Conservation (phyloP, 2,329 filamentous ascomycete species). For the Falciphora oryzae region DNA sequence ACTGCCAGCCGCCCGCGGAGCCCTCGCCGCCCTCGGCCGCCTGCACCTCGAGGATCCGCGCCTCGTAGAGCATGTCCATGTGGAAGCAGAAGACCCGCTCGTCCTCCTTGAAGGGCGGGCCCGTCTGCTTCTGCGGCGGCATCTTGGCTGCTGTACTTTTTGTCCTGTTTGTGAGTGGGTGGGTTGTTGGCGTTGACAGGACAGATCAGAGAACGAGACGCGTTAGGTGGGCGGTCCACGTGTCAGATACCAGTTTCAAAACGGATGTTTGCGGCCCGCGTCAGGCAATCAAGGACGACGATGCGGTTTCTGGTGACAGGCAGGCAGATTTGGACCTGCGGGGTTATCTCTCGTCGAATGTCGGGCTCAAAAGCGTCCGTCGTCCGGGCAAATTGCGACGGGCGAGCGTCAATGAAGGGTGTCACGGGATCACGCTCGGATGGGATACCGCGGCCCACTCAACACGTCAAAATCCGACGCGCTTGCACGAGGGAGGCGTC, state of each 20-base stretch:
- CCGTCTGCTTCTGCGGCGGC: slow-evolving; percentile 34
- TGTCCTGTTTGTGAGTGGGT: neutral
- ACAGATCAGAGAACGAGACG: neutral
- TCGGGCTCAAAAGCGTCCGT: neutral
- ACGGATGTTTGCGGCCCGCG: neutral
- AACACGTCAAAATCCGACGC: neutral
- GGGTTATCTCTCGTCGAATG: neutral
- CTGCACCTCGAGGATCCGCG: slow-evolving; percentile 81
- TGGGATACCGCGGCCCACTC: neutral
- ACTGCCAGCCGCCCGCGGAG: slow-evolving; percentile 56
- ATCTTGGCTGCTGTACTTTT: slow-evolving; percentile 3
- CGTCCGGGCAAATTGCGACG: neutral
- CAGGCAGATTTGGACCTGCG: neutral
- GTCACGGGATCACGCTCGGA: slow-evolving; percentile 20
- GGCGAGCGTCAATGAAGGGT: slow-evolving; percentile 7
- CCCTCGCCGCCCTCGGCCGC: slow-evolving; percentile 58
- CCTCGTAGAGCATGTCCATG: slow-evolving; percentile 94
- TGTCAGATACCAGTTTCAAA: neutral
- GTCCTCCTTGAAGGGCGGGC: slow-evolving; percentile 61
- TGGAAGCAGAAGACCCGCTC: slow-evolving; percentile 97
- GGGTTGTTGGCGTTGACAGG: neutral
- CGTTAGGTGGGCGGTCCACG: neutral
- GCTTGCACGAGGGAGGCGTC: neutral
- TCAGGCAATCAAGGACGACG: neutral
- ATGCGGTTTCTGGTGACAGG: neutral